phyloP scores from a whole-genome alignment of 441 rosid genomes.

The Kokia cookei region DNA sequence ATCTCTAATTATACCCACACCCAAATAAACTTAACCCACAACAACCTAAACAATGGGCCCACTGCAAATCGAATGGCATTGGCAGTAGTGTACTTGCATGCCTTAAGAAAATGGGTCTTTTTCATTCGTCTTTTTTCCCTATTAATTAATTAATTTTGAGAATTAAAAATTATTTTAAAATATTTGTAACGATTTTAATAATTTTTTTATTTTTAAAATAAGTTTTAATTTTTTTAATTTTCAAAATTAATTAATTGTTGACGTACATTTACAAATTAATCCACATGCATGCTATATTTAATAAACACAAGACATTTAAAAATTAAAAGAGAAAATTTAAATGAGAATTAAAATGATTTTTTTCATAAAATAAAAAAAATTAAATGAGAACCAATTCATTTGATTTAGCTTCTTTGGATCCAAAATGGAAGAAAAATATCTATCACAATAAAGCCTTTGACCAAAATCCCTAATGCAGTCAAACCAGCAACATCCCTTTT shows the following conservation, averaged over 20 bases:
- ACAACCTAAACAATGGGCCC: not conserved
- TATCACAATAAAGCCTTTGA: not conserved
- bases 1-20: not conserved
- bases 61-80: not conserved
- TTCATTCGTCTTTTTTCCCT: not conserved
- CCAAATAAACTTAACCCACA: not conserved
- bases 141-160: no score
- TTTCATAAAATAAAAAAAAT: no score
- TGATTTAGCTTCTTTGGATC: not conserved
- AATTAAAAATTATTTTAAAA: no score
- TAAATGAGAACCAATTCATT: not conserved
- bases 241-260: no score
- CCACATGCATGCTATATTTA: no score
- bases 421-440: not conserved
- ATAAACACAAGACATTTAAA: no score
- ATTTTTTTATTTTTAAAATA: no score
- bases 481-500: not conserved
- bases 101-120: not conserved
- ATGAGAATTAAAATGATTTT: no score
- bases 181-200: no score
- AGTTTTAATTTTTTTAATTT: no score
- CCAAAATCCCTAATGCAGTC: not conserved
- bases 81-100: not conserved
- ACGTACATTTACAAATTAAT: rapidly evolving
- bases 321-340: no score